Conservation (phyloP, 2,329 filamentous ascomycete genomes). For the Pseudopithomyces maydicus region DNA sequence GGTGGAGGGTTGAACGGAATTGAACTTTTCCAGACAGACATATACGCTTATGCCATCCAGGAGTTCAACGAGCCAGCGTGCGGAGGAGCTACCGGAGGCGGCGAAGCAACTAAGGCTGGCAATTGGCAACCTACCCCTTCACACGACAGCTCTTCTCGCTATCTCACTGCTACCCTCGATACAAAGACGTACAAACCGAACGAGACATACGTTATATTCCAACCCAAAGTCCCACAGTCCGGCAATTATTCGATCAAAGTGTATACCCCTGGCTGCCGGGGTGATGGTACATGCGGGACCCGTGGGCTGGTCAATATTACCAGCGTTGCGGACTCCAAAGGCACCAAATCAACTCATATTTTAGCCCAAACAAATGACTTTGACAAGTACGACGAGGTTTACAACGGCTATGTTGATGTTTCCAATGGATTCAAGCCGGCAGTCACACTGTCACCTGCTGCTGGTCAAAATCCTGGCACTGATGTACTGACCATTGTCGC, state of each 20-base stretch:
- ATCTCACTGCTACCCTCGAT: slow-evolving; percentile 71
- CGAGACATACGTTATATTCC: slow-evolving; percentile 74
- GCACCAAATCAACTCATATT: slow-evolving; percentile 59
- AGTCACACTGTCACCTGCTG: slow-evolving; percentile 75
- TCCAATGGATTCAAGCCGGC: slow-evolving; percentile 77
- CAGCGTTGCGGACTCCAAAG: slow-evolving; percentile 61
- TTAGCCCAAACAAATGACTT: slow-evolving; percentile 92
- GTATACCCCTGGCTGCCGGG: slow-evolving; percentile 88
- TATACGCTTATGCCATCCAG: slow-evolving; percentile 82
- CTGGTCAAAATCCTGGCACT: slow-evolving; percentile 59
- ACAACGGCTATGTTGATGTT: slow-evolving; percentile 82
- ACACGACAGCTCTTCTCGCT: slow-evolving; percentile 72
- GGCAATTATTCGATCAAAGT: slow-evolving; percentile 91
- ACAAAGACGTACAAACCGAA: slow-evolving; percentile 60
- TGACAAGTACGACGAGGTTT: slow-evolving; percentile 95
- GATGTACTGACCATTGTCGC: slow-evolving; percentile 78
- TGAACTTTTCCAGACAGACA: slow-evolving; percentile 83
- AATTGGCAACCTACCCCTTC: slow-evolving; percentile 75
- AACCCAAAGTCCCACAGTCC: slow-evolving; percentile 82
- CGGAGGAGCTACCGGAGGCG: slow-evolving; percentile 64
- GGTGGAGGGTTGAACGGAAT: slow-evolving; percentile 87
- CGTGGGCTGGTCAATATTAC: slow-evolving; percentile 85
- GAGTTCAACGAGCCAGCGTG: slow-evolving; percentile 89
- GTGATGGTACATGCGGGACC: slow-evolving; percentile 75
- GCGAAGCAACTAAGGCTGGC: slow-evolving; percentile 71